Conservation (phyloP, 2,329 filamentous ascomycete species). For the Trichophyton schoenleinii region DNA sequence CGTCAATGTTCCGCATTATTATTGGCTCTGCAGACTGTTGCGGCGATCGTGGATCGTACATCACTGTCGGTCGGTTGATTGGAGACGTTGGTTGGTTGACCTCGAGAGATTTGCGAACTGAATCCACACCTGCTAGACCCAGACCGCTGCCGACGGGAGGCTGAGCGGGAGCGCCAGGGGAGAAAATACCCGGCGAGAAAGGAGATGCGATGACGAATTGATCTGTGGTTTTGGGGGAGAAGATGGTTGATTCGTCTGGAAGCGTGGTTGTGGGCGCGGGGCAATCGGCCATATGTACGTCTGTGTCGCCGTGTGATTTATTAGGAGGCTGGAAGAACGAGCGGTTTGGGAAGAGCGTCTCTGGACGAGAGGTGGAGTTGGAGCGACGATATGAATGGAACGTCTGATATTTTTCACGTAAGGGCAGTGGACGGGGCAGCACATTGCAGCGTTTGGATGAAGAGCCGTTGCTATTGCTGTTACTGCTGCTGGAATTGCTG, state of each 20-base stretch:
- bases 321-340: conserved; percentile 13
- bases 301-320: not conserved
- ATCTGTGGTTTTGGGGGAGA: conserved; percentile 34
- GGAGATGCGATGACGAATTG: conserved; percentile 30
- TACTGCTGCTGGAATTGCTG: too few relatives aligned
- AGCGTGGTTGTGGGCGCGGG: conserved; percentile 22
- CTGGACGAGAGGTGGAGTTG: conserved; percentile 4
- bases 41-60: conserved; percentile 30
- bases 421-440: conserved; percentile 27
- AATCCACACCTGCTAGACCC: conserved; percentile 1
- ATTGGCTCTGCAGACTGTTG: conserved; percentile 27
- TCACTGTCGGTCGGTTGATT: conserved; percentile 3
- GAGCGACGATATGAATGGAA: conserved; percentile 10
- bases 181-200: conserved; percentile 19
- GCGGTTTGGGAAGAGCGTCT: conserved; percentile 5
- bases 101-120: not conserved
- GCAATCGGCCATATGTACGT: conserved; percentile 14
- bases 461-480: not conserved
- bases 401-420: conserved; percentile 26
- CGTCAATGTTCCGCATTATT: conserved; percentile 36
- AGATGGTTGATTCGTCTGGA: conserved; percentile 24
- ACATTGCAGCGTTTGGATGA: conserved; percentile 21
- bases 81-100: not conserved
- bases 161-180: conserved; percentile 9
- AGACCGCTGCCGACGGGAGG: conserved; percentile 14